Conservation (phyloP, 2,329 filamentous ascomycete species). For the Cladophialophora bantiana region DNA sequence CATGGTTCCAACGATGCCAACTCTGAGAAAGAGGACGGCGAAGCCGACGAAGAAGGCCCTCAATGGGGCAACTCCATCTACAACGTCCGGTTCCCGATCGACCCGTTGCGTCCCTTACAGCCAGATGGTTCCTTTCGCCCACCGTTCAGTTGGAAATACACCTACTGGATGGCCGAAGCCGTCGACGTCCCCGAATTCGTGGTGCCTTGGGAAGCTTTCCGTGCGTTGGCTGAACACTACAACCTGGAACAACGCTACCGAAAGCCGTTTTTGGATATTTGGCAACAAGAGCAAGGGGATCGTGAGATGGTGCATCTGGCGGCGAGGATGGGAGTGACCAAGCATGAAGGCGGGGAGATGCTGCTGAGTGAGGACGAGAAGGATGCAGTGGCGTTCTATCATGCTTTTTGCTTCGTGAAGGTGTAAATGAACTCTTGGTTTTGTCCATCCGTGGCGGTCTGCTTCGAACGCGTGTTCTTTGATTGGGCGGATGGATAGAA, state of each 20-base stretch:
- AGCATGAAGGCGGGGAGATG: slow-evolving; percentile 69
- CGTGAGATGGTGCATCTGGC: slow-evolving; percentile 80
- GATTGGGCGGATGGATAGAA: neutral
- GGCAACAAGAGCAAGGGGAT: slow-evolving; percentile 89
- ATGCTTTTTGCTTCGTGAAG: slow-evolving; percentile 97
- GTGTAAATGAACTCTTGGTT: slow-evolving; percentile 62
- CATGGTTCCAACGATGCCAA: slow-evolving; percentile 38
- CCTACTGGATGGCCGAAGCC: slow-evolving; percentile 92
- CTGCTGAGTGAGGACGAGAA: slow-evolving; percentile 84
- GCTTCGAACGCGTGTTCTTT: neutral
- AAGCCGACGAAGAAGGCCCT: slow-evolving; percentile 69
- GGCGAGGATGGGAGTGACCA: slow-evolving; percentile 93
- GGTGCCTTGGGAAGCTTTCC: slow-evolving; percentile 97
- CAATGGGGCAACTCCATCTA: slow-evolving; percentile 95
- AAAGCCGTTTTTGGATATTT: slow-evolving; percentile 87
- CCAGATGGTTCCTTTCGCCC: slow-evolving; percentile 87
- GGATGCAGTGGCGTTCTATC: slow-evolving; percentile 86
- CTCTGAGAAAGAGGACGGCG: slow-evolving; percentile 45
- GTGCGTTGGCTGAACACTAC: slow-evolving; percentile 93
- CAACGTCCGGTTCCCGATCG: slow-evolving; percentile 77
- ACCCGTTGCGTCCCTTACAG: slow-evolving; percentile 70
- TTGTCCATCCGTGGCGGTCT: neutral
- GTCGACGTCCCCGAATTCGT: slow-evolving; percentile 98
- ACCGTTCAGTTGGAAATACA: slow-evolving; percentile 97
- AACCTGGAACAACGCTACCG: slow-evolving; percentile 95